These are phyloP conservation scores for Thelonectria blattea DNA, from an alignment of 2,329 filamentous ascomycete genomes.

Conservation along the genomic window DNA sequence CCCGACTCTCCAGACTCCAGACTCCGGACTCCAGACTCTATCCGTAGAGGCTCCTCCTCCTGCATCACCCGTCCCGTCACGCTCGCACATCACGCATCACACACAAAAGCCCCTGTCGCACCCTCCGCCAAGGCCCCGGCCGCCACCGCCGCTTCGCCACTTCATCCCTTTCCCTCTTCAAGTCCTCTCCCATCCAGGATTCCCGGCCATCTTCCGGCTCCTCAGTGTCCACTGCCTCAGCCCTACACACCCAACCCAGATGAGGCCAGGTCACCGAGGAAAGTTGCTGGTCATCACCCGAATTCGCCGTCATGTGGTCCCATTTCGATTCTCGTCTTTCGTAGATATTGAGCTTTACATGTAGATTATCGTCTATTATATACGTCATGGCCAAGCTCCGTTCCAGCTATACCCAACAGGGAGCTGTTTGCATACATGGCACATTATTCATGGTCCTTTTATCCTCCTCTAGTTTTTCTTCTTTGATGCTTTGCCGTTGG, in stretches of 20 bases:
- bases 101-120: not conserved
- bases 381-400: not conserved
- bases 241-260: slow-evolving; percentile 23
- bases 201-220: slow-evolving; percentile 37
- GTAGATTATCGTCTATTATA: not conserved
- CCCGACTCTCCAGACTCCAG: not conserved
- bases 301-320: not conserved
- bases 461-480: slow-evolving; percentile 32
- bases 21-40: not conserved
- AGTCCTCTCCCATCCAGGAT: slow-evolving; percentile 18
- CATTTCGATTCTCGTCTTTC: not conserved
- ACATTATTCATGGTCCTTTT: slow-evolving; percentile 5
- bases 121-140: not conserved
- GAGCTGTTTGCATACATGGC: not conserved
- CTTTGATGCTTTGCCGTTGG: slow-evolving; percentile 22
- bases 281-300: slow-evolving; percentile 2
- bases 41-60: not conserved
- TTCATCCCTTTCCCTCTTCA: not conserved
- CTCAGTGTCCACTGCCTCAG: slow-evolving; percentile 24
- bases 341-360: not conserved
- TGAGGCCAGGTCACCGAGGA: not conserved
- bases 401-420: not conserved
- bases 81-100: slow-evolving; percentile 20
- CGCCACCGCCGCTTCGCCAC: not conserved
- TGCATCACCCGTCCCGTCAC: not conserved